Base-by-base conservation (phyloP, 345 rosid genomes). In the Populus pruinosa region DNA sequence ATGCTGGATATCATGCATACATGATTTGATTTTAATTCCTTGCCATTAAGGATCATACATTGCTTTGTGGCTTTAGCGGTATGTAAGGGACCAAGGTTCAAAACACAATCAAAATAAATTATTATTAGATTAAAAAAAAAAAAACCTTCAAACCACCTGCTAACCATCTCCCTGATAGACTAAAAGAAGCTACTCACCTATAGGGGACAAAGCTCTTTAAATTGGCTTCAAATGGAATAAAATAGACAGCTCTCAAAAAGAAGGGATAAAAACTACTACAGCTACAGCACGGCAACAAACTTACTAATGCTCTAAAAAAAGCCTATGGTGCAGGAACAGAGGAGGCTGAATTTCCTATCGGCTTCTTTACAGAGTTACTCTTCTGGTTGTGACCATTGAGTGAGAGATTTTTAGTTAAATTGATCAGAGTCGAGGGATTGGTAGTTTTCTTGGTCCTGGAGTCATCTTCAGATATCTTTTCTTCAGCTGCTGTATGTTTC, bases 381-480 rank as follows among this genome's bases (percentile, higher is more conserved):
- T 78, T 86, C 47, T 47, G 67, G 14, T 63, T 69, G 87, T 68
- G 76, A 75, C 81, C 73, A 63, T 76, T 82, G 44, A 92, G 85
- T 56, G 88, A 84, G 76, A 92, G 93, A 71, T 89, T 89, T 80
- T 83, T 86, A 4, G 94, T 86, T 36, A 76, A 87, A 75, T 85
- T 80, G 70, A 87, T 70, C 12, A 91, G 84, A 70, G 91, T 83
- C 8, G 83, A 36, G 23, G 83, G 76, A 78, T 74, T 74, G 47
- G 75, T 75, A 71, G 67, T 74, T 49, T 81, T 79, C 74, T 72
- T 80, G 44, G 50, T 74, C 77, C 82, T 79, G 67, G 76, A 35
- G 27, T 76, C 82, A 43, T 81, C 82, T 67, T 75, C 89, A 13
- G 23, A 33, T 69, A 68, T 80, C 79, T 68, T 65, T 23, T 82